phyloP scores from a whole-genome alignment of 306 rosid genomes.

The Cajanus cajan region DNA sequence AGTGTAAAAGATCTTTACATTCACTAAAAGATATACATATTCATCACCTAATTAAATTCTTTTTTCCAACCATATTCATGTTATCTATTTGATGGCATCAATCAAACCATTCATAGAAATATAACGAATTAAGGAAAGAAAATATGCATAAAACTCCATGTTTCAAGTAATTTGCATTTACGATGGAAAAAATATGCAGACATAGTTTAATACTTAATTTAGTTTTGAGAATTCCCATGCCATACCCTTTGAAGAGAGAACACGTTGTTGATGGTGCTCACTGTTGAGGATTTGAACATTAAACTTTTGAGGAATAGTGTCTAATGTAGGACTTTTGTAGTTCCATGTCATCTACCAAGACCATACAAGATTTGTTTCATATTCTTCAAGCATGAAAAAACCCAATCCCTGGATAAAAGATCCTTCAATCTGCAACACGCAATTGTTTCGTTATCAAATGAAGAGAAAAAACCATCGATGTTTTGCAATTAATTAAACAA shows the following conservation, averaged over 20 bases:
- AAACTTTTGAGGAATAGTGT: conserved; percentile 77
- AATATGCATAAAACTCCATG: background rate
- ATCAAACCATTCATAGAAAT: background rate
- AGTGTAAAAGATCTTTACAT: no score
- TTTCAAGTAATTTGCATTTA: background rate
- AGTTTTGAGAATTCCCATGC: background rate
- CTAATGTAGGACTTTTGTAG: conserved; percentile 82
- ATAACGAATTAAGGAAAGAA: background rate
- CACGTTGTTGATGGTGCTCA: conserved; percentile 56
- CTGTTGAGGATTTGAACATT: conserved; percentile 74
- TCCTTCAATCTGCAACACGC: conserved; percentile 80
- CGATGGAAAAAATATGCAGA: background rate
- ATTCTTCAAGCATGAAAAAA: conserved; percentile 86
- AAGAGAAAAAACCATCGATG: background rate
- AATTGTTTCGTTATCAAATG: background rate
- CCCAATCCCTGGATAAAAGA: conserved; percentile 88
- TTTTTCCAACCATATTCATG: background rate
- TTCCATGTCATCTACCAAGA: conserved; percentile 74
- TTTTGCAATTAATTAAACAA: no score
- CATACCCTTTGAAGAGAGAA: conserved; percentile 88
- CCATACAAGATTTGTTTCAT: conserved; percentile 52
- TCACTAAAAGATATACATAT: no score
- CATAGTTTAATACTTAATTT: background rate
- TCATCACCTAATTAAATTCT: no score
- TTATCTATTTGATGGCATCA: background rate